Base-by-base conservation (phyloP, 495 filamentous ascomycete genomes). In the Oleoguttula mirabilis region DNA sequence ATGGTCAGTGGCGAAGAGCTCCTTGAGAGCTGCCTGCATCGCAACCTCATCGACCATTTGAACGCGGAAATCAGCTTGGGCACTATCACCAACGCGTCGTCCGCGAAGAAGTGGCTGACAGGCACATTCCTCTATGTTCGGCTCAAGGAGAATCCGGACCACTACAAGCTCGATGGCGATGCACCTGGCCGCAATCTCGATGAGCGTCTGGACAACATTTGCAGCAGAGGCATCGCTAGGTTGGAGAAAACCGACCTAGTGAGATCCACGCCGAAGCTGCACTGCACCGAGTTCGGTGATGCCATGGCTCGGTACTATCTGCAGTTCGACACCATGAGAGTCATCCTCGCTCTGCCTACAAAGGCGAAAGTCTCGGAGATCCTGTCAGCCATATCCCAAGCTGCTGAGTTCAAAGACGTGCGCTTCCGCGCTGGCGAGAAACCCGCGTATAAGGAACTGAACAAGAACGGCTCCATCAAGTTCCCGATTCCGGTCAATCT, bases 261-360 rank as follows among this genome's bases (percentile, higher is more conserved):
- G 17, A 66, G 32, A 8, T 21, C 35, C 0, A 41, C 28, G 64
- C 2, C 57, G 46, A 51, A 38, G 8, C 69, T 94, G 27, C 67
- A 62, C 36, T 78, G 77, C 21, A 93, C 86, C 1, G 73, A 79
- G 39, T 86, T 81, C 53, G 90, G 90, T 1, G 70, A 84, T 41
- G 82, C 84, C 1, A 98, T 98, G 90, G 84, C 90, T 27, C 78
- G 77, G 39, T 95, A 94, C 56, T 94, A 87, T 64, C 66, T 98
- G 2, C 75, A 77, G n/a, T 93, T 92, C 51, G 71, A 81, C 32
- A 94, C 88, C 0, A 96, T 96, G 87, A 82, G 79, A 52, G 60
- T 67, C 1, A 58, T 95, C 2, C 58, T 94, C 17, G 64, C 64
- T 2, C 63, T 98, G 39, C 69, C 72, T 19, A 57, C 61, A 5